Evolutionary conservation across 371 early-diverging fungal species (phyloP).

Genomic region (Mucor velutinosus): DNA sequence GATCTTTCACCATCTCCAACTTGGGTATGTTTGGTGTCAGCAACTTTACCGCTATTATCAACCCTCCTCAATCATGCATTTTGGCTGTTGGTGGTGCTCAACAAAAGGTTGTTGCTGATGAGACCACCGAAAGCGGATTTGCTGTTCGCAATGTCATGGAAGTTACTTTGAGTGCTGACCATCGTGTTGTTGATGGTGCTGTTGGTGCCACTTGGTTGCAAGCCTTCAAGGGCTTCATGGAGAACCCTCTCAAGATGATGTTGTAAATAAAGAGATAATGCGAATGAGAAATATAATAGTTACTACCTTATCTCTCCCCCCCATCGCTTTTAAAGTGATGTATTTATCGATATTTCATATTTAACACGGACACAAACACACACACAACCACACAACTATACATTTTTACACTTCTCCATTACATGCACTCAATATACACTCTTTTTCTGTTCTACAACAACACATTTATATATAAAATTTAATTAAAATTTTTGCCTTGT

Average conservation of each 20-base stretch:
- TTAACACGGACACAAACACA: background rate
- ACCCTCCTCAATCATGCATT: slow-evolving; percentile 95
- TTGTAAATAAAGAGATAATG: slow-evolving; percentile 7
- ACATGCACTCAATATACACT: slow-evolving; percentile 2
- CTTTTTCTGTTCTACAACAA: background rate
- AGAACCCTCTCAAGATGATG: slow-evolving; percentile 67
- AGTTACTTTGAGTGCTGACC: slow-evolving; percentile 93
- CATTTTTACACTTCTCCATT: background rate
- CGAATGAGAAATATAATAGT: background rate
- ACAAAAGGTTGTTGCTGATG: slow-evolving; percentile 86
- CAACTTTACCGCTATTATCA: slow-evolving; percentile 97
- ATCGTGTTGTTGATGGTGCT: slow-evolving; percentile 98
- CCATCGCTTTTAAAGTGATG: background rate
- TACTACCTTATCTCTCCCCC: background rate
- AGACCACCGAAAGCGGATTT: slow-evolving; percentile 64
- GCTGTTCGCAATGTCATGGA: slow-evolving; percentile 73
- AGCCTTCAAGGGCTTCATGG: slow-evolving; percentile 89
- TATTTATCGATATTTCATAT: background rate
- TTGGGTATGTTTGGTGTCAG: slow-evolving; percentile 96
- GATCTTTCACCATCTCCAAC: slow-evolving; percentile 97
- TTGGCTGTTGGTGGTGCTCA: slow-evolving; percentile 89
- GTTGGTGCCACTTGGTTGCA: slow-evolving; percentile 93
- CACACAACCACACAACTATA: background rate
- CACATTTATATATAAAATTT: background rate
- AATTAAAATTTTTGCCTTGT: background rate